phyloP scores from a whole-genome alignment of 73 alveolate genomes.

The Paramecium bursaria region DNA sequence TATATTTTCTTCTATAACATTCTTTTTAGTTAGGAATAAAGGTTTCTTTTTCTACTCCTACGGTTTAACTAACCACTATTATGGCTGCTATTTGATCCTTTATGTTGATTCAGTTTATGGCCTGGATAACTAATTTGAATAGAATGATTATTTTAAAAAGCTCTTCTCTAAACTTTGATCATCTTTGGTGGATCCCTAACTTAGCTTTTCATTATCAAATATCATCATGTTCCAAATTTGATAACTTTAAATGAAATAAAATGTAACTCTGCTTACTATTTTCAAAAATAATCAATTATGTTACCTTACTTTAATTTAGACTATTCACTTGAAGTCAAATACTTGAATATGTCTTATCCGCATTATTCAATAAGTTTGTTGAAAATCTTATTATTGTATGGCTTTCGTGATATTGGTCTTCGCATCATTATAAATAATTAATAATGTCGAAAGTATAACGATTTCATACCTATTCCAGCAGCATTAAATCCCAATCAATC shows the following conservation, averaged over 20 bases:
- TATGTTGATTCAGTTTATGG: background rate
- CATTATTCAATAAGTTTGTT: no score
- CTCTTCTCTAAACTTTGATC: conserved; percentile 29
- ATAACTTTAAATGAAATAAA: conserved; percentile 22
- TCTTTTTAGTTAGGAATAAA: conserved; percentile 26
- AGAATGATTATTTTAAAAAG: conserved; percentile 35
- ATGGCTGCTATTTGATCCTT: background rate
- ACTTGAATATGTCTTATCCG: background rate
- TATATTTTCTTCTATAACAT: conserved; percentile 19
- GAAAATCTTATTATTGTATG: no score
- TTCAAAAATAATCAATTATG: background rate
- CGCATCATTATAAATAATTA: no score
- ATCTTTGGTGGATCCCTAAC: conserved; percentile 20
- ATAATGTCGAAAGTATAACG: no score
- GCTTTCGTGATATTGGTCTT: no score
- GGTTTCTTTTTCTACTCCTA: background rate
- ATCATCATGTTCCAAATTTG: conserved; percentile 53
- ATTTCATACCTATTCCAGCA: no score
- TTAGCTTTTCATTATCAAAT: conserved; percentile 30
- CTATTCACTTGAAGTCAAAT: background rate
- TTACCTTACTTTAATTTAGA: background rate
- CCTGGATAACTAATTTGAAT: conserved; percentile 27
- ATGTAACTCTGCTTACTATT: conserved; percentile 20
- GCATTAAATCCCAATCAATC: no score
- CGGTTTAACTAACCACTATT: conserved; percentile 40